A percentile compares a stretch with the other conserved stretches of the same genome.
phyloP scores from a whole-genome alignment of 805 yeast species.

The Starmera caribaea region DNA sequence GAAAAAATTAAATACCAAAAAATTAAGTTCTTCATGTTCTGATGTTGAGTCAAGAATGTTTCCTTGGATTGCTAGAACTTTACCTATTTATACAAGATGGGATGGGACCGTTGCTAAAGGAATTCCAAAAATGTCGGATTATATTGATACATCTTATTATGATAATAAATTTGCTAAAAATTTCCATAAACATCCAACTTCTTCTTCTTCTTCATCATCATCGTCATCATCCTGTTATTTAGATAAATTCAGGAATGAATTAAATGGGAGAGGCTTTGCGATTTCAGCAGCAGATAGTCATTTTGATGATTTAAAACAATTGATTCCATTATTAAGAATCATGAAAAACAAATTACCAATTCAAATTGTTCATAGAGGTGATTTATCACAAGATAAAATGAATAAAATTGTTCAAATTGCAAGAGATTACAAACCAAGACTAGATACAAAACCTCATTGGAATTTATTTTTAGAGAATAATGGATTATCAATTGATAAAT shows the following conservation, averaged over 20 bases:
- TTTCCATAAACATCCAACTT: background rate
- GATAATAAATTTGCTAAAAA: slow-evolving; percentile 1
- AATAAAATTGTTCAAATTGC: slow-evolving; percentile 26
- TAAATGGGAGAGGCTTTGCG: slow-evolving; percentile 27
- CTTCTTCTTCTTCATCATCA: slow-evolving; percentile 18
- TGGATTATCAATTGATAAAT: background rate
- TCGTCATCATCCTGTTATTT: slow-evolving; percentile 14
- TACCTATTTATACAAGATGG: slow-evolving; percentile 30
- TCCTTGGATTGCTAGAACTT: slow-evolving; percentile 27
- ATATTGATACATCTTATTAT: slow-evolving; percentile 6
- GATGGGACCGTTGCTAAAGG: slow-evolving; percentile 19
- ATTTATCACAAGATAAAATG: slow-evolving; percentile 22
- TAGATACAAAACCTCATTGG: slow-evolving; percentile 2
- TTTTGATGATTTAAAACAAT: slow-evolving; percentile 18
- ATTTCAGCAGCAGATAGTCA: slow-evolving; percentile 21
- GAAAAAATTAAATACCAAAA: slow-evolving; percentile 5
- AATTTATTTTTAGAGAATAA: background rate
- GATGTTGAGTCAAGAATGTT: slow-evolving; percentile 28
- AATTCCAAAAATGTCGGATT: slow-evolving; percentile 11
- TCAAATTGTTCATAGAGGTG: slow-evolving; percentile 29
- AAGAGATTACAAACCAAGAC: slow-evolving; percentile 6
- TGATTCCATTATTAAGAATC: slow-evolving; percentile 31
- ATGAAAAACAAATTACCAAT: slow-evolving; percentile 29
- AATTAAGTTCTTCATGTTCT: slow-evolving; percentile 14
- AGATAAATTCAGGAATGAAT: slow-evolving; percentile 13